These are phyloP conservation scores for Solanum aculeatissimum DNA, from an alignment of 305 asterid species.

Conservation along the genomic window DNA sequence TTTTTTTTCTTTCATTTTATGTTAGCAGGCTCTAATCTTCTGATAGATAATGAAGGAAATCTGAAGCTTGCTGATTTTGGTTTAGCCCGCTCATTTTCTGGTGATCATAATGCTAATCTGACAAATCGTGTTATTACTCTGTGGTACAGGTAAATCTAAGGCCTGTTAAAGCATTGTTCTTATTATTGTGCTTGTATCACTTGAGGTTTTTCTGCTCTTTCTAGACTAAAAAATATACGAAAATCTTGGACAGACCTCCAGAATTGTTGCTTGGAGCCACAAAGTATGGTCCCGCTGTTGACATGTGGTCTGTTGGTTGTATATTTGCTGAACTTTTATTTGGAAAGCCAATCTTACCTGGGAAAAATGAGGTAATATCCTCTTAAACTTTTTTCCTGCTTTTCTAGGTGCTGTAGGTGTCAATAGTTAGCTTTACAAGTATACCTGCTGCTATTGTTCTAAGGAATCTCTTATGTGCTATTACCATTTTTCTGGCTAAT, in stretches of 20 bases:
- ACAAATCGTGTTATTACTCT: conserved; percentile 90
- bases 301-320: conserved; percentile 99
- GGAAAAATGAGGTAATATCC: conserved; percentile 71
- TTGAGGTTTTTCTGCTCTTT: not conserved
- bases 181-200: not conserved
- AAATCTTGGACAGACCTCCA: conserved; percentile 57
- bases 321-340: conserved; percentile 87
- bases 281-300: conserved; percentile 92
- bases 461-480: not conserved
- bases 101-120: conserved; percentile 69
- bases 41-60: conserved; percentile 88
- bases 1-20: not conserved
- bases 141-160: conserved; percentile 78
- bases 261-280: conserved; percentile 97
- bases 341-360: conserved; percentile 83
- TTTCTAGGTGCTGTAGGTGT: not conserved
- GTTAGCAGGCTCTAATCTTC: conserved; percentile 85
- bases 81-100: conserved; percentile 78
- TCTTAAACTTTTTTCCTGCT: not conserved
- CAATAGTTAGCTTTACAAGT: not conserved
- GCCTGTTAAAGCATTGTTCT: not conserved
- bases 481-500: not conserved
- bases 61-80: conserved; percentile 98
- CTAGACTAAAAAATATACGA: not conserved
- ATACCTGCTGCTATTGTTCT: not conserved